Evolutionary conservation across 352 stramenopile genomes (phyloP).

Genomic region (Phytopythium cucurbitacearum): DNA sequence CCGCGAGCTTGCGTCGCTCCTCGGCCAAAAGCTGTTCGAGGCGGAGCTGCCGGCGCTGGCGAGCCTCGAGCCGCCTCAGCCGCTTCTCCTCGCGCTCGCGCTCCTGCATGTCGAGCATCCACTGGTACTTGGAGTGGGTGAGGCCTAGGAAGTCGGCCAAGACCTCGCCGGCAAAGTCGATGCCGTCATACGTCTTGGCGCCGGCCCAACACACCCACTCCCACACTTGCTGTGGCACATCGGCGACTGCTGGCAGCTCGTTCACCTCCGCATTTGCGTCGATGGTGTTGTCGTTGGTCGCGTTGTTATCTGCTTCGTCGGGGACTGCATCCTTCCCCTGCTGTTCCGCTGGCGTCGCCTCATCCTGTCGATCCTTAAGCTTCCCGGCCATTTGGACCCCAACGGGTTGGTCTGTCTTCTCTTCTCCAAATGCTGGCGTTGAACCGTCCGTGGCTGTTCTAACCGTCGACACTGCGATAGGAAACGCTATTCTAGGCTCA

Average conservation of each 20-base stretch:
- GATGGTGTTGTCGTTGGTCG: not conserved
- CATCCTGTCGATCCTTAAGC: no score
- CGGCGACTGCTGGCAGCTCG: not conserved
- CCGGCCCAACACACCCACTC: slow-evolving; percentile 65
- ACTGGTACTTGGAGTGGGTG: slow-evolving; percentile 83
- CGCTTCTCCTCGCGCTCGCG: slow-evolving; percentile 64
- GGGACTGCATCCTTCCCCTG: no score
- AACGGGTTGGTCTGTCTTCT: no score
- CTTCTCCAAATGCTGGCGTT: no score
- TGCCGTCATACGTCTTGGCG: slow-evolving; percentile 52
- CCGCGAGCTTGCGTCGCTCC: slow-evolving; percentile 63
- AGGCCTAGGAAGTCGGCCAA: slow-evolving; percentile 78
- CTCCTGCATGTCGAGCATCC: slow-evolving; percentile 72
- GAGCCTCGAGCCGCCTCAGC: slow-evolving; percentile 47
- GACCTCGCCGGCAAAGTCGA: slow-evolving; percentile 82
- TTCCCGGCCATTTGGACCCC: no score
- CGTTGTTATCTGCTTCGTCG: not conserved
- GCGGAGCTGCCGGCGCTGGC: slow-evolving; percentile 57
- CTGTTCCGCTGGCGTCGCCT: no score
- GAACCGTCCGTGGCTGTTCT: no score
- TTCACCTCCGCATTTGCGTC: not conserved
- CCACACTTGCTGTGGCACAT: slow-evolving; percentile 33
- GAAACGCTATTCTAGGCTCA: no score
- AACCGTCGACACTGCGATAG: no score
- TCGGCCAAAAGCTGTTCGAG: slow-evolving; percentile 65